Evolutionary conservation across 2,329 filamentous ascomycete genomes (phyloP).

Genomic region (Fusarium longipes): DNA sequence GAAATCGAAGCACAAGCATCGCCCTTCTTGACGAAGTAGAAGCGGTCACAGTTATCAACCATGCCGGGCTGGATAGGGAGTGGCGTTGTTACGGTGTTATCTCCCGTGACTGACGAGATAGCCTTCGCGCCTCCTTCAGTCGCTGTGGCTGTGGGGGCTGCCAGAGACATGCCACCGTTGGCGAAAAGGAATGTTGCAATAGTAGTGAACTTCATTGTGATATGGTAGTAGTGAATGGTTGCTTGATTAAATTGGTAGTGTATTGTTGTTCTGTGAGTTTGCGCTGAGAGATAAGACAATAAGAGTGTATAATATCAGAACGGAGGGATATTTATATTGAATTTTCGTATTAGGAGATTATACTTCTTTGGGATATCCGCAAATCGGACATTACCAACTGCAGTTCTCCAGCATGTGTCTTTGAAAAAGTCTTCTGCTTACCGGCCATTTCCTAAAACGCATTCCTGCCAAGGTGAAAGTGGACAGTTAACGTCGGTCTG

Average conservation of each 20-base stretch:
- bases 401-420: background rate
- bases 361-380: background rate
- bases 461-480: background rate
- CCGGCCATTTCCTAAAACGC: background rate
- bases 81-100: conserved; percentile 15
- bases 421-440: background rate
- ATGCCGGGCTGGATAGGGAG: conserved; percentile 16
- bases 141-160: background rate
- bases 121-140: background rate
- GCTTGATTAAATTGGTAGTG: background rate
- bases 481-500: background rate
- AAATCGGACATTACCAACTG: background rate
- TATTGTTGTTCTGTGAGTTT: background rate
- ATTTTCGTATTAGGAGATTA: background rate
- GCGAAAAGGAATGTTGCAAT: background rate
- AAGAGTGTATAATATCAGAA: background rate
- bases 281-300: background rate
- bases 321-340: background rate
- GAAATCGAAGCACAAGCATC: background rate
- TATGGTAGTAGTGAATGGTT: background rate
- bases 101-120: background rate
- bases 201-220: conserved; percentile 8
- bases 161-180: background rate
- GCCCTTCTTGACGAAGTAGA: conserved; percentile 2
- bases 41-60: conserved; percentile 15